These are phyloP conservation scores for Mucor saturninus DNA, from an alignment of 371 early-diverging fungal species.

Conservation along the genomic window DNA sequence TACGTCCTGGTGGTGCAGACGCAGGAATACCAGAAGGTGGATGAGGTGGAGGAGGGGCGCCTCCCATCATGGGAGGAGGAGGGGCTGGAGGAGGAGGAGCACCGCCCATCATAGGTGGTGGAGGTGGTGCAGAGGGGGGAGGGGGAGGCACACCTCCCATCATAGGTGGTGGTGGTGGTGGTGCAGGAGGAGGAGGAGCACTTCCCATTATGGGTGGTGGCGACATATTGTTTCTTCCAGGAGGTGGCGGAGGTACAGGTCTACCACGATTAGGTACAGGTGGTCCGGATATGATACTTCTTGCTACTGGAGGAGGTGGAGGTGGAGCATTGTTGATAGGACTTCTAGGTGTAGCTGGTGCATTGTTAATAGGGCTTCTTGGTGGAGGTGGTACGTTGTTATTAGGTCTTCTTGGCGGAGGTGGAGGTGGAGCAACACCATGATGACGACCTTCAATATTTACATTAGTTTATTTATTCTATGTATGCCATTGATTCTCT, in stretches of 20 bases:
- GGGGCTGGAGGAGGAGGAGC: conserved; percentile 30
- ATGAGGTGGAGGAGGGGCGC: conserved; percentile 16
- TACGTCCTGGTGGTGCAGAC: conserved; percentile 12
- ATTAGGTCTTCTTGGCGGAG: conserved; percentile 22
- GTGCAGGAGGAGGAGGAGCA: conserved; percentile 12
- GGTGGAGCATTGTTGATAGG: conserved; percentile 2
- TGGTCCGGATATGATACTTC: conserved; percentile 5
- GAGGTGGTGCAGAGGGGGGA: conserved; percentile 18
- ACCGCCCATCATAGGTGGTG: conserved; percentile 17
- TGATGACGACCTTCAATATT: conserved; percentile 9
- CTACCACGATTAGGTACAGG: conserved; percentile 5
- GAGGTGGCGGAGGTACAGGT: conserved; percentile 40
- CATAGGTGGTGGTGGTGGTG: conserved; percentile 22
- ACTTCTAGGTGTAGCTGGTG: too few species aligned
- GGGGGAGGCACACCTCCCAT: conserved; percentile 26
- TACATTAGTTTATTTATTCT: too few species aligned
- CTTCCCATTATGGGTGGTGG: background rate
- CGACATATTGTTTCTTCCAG: conserved; percentile 4
- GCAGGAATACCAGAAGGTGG: conserved; percentile 19
- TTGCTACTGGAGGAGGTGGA: conserved; percentile 21
- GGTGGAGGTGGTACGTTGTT: too few species aligned
- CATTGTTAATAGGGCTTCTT: too few species aligned
- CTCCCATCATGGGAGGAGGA: conserved; percentile 1
- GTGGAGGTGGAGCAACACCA: conserved; percentile 20
- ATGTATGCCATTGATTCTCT: too few species aligned